Evolutionary conservation across 2,329 filamentous ascomycete species (phyloP).

Genomic region (Metarhizium robertsii): DNA sequence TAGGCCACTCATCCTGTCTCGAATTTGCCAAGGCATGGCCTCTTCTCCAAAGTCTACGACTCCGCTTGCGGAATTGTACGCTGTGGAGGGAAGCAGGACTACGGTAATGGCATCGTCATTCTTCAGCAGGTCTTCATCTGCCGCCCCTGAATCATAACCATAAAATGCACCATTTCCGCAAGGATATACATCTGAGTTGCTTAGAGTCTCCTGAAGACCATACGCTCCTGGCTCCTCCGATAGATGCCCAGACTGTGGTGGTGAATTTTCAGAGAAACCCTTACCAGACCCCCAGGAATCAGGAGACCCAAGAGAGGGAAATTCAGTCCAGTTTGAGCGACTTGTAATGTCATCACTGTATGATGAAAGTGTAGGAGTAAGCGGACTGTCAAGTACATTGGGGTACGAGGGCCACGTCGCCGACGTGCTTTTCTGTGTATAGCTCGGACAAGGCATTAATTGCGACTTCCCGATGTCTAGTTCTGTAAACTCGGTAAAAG

Average conservation of each 20-base stretch:
- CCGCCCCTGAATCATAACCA: background rate
- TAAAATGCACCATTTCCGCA: background rate
- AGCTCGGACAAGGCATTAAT: background rate
- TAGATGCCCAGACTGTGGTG: slow-evolving; percentile 1
- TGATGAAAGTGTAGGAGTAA: slow-evolving; percentile 5
- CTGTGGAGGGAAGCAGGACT: background rate
- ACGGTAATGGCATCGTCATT: background rate
- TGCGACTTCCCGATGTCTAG: background rate
- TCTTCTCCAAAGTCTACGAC: slow-evolving; percentile 17
- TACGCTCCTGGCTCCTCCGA: background rate
- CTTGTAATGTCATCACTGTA: slow-evolving; percentile 3
- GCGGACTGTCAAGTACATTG: background rate
- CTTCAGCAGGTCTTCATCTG: background rate
- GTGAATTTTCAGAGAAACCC: slow-evolving; percentile 1
- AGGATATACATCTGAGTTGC: background rate
- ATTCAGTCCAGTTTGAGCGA: background rate
- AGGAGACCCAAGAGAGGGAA: slow-evolving; percentile 3
- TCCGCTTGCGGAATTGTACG: background rate
- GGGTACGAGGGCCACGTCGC: background rate
- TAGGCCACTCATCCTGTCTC: background rate
- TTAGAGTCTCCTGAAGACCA: background rate
- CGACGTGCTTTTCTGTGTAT: background rate
- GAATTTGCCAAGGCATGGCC: background rate
- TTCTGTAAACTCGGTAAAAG: background rate
- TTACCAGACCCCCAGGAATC: slow-evolving; percentile 2